Evolutionary conservation across 2,329 filamentous ascomycete species (phyloP), one percentile per base, ranked within the genome.

Genomic region (Alternaria rosae): DNA sequence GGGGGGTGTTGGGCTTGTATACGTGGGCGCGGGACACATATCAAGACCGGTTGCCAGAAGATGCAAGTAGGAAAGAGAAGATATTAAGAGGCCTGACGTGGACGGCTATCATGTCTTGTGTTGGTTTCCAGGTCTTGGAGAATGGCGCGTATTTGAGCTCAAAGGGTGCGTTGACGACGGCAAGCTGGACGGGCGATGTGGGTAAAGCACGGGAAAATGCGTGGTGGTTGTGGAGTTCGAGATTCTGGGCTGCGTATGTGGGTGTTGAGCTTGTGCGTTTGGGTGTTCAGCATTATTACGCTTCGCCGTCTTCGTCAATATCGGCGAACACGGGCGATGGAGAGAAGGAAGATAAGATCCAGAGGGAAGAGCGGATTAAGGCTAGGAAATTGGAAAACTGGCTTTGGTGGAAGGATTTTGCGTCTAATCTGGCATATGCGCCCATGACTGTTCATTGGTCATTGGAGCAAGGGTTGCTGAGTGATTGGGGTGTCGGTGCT

Each of bases 381-480:
- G 66, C 78, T 28, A 65, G 61, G 42, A 70, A 70, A 56, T 71
- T 68, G 61, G 68, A 78, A 53, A 75, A 77, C 35, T 70, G 72
- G 67, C 78, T 74, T 62, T 93, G 87, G 87, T 89, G 86, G 84
- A 88, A 85, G 74, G 87, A 89, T 73, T 80, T 94, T 55, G 83
- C 88, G 20, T 86, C 89, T 43, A 93, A 93, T 79, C 75, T 88
- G 64, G 89, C 91, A 30, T 97, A 92, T 88, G 88, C 91, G 58
- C 93, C 94, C 30, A 83, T 97, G 76, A 94, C 92, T 64, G 74
- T 94, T 58, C 93, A 97, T 82, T 97, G 92, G 90, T 91, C 92
- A 72, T 78, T 90, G 42, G 88, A 91, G 28, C 64, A 66, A 35
- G 72, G 71, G 62, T 76, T 88, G 10, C 78, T 92, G 57, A 84